Evolutionary conservation across 345 rosid genomes (phyloP).

Genomic region (Eucalyptus sp.): DNA sequence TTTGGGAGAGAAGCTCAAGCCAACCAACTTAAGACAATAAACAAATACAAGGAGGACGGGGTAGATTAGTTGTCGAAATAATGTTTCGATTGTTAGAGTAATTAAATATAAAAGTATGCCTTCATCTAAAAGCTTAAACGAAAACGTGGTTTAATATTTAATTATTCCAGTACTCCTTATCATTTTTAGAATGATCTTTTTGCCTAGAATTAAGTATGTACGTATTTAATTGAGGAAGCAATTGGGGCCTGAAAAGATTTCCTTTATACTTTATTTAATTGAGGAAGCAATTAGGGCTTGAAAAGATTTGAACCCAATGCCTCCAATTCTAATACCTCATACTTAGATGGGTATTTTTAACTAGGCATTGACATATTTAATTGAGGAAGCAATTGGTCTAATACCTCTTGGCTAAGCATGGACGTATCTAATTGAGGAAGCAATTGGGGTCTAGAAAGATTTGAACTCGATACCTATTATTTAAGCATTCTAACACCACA

Average conservation of each 20-base stretch:
- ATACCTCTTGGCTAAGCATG: too few relatives aligned
- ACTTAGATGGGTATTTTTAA: fast-evolving
- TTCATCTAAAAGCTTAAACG: fast-evolving
- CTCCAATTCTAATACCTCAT: too few relatives aligned
- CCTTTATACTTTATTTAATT: fast-evolving
- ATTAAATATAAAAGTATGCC: fast-evolving
- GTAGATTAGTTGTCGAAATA: neutral
- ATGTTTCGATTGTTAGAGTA: neutral
- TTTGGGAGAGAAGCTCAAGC: neutral
- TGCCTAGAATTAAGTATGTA: fast-evolving
- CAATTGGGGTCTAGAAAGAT: fast-evolving
- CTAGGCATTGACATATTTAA: too few relatives aligned
- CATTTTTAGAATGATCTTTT: fast-evolving
- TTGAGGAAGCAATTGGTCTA: too few relatives aligned
- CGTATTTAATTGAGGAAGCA: too few relatives aligned
- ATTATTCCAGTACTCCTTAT: fast-evolving
- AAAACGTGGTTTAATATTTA: fast-evolving
- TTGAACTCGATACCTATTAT: too few relatives aligned
- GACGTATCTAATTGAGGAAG: too few relatives aligned
- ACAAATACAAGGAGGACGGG: neutral
- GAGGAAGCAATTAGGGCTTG: fast-evolving
- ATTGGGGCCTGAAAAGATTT: too few relatives aligned
- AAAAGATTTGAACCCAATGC: fast-evolving
- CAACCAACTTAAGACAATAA: neutral
- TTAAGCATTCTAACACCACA: neutral